phyloP scores from a whole-genome alignment of 257 asterid species.

The Lavandula angustifolia region DNA sequence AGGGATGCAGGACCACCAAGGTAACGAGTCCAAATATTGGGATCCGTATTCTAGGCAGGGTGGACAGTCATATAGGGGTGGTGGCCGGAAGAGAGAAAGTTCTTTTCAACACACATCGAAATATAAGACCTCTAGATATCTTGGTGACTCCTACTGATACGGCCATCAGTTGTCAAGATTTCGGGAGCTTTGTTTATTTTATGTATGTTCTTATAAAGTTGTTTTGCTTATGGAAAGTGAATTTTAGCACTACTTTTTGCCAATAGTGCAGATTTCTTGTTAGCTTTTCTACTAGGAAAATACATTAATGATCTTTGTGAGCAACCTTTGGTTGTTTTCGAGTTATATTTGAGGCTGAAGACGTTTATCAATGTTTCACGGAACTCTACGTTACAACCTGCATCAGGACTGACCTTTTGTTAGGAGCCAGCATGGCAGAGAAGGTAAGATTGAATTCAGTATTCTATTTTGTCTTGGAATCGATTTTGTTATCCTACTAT shows the following conservation, averaged over 20 bases:
- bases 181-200: constrained; percentile 26
- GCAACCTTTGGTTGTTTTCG: constrained; percentile 21
- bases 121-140: constrained; percentile 60
- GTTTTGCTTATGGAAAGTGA: background rate
- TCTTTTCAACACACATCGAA: constrained; percentile 51
- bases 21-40: constrained; percentile 33
- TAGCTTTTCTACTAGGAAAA: constrained; percentile 18
- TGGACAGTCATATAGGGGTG: constrained; percentile 45
- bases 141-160: constrained; percentile 44
- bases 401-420: constrained; percentile 25
- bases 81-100: constrained; percentile 74
- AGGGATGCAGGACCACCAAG: constrained; percentile 31
- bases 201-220: constrained; percentile 21
- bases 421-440: constrained; percentile 7
- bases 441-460: constrained; percentile 27
- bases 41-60: constrained; percentile 42
- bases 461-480: constrained; percentile 4
- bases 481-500: constrained; percentile 7
- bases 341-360: constrained; percentile 26
- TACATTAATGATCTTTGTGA: constrained; percentile 23
- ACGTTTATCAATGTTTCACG: constrained; percentile 3
- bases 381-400: constrained; percentile 10
- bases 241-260: constrained; percentile 20
- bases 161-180: constrained; percentile 35
- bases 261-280: constrained; percentile 13